Conservation (phyloP, 2,329 filamentous ascomycete genomes). For the Biscogniauxia marginata region DNA sequence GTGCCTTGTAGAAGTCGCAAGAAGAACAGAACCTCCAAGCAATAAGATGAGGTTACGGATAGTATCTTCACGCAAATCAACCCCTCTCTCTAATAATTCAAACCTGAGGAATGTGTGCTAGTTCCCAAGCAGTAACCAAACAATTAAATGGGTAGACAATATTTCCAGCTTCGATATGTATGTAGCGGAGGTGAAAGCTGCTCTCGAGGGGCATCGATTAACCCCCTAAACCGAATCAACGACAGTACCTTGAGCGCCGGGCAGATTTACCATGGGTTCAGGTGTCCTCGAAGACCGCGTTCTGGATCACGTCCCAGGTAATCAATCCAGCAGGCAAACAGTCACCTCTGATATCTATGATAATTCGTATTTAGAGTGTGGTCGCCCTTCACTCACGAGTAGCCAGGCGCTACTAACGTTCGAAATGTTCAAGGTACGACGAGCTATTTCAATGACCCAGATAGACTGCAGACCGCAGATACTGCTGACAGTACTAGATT, state of each 20-base stretch:
- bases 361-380: too few species aligned
- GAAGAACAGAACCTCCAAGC: too few species aligned
- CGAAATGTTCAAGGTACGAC: slow-evolving; percentile 49
- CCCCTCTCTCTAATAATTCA: neutral
- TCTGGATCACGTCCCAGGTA: slow-evolving; percentile 73
- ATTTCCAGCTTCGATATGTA: neutral
- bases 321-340: slow-evolving; percentile 21
- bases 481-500: slow-evolving; percentile 46
- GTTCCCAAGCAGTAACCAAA: neutral
- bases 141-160: neutral
- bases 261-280: slow-evolving; percentile 56
- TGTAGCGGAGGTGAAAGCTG: neutral
- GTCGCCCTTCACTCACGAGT: too few species aligned
- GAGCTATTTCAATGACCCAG: slow-evolving; percentile 61
- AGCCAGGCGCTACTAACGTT: slow-evolving; percentile 4
- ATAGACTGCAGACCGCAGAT: slow-evolving; percentile 36
- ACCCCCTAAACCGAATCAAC: neutral
- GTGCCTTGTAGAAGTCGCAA: too few species aligned
- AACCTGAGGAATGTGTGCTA: neutral
- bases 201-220: neutral
- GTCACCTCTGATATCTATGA: neutral
- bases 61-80: too few species aligned
- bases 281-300: slow-evolving; percentile 69
- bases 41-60: too few species aligned
- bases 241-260: neutral